These are phyloP conservation scores for Arxiozyma heterogenica DNA, from an alignment of 1,139 yeast genomes.

Conservation along the genomic window DNA sequence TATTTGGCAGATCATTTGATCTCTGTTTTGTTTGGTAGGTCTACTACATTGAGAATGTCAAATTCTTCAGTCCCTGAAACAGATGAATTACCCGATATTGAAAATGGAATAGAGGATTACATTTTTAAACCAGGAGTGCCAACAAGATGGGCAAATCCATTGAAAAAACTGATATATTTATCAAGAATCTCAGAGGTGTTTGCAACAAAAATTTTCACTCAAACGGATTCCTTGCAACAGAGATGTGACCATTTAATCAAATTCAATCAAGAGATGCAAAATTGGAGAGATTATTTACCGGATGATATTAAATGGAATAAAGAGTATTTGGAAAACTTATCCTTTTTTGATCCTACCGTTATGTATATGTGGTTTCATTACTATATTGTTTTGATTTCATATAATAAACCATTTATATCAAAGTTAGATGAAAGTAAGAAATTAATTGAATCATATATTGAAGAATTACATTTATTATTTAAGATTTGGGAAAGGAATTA, in stretches of 20 bases:
- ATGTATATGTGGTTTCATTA: conserved; percentile 48
- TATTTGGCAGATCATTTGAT: conserved; percentile 54
- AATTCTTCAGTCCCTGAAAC: conserved; percentile 55
- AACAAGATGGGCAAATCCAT: conserved; percentile 35
- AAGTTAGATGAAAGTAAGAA: conserved; percentile 17
- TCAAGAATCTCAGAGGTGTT: conserved; percentile 48
- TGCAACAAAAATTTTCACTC: conserved; percentile 26
- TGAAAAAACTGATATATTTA: conserved; percentile 41
- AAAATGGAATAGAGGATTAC: conserved; percentile 39
- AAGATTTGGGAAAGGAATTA: conserved; percentile 31
- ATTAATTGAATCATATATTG: conserved; percentile 24
- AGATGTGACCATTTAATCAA: conserved; percentile 29
- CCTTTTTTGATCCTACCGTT: conserved; percentile 42
- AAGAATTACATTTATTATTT: conserved; percentile 27
- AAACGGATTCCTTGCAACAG: conserved; percentile 17
- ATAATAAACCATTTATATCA: conserved; percentile 47
- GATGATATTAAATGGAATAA: conserved; percentile 41
- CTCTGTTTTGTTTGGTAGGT: conserved; percentile 47
- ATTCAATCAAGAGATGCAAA: conserved; percentile 39
- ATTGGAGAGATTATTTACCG: conserved; percentile 41
- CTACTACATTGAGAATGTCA: conserved; percentile 42
- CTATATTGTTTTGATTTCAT: conserved; percentile 45
- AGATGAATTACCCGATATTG: conserved; percentile 48
- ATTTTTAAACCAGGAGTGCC: conserved; percentile 26
- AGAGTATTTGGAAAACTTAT: conserved; percentile 31